Evolutionary conservation across 345 rosid species (phyloP), one percentile per base, ranked within the genome.

Genomic region (Reutealis trisperma): DNA sequence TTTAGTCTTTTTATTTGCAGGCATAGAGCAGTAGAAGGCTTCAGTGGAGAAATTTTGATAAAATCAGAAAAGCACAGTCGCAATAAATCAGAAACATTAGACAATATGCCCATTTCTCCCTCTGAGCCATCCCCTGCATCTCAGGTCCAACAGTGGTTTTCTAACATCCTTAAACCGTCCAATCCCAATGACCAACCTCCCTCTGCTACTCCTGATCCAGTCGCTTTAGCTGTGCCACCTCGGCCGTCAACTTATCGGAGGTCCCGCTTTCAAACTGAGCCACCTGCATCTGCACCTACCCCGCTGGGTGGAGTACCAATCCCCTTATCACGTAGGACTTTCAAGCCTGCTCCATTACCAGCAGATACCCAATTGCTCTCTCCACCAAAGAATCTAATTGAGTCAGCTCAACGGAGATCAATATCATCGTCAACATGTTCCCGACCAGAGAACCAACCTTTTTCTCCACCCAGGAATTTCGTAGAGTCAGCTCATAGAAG

Each of bases 391-490:
- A 80, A 72, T 68, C 71, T 82, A 41, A 19, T 71, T 9, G 86
- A 84, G 66, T 65, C 86, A 12, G 78, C 85, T 80, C 85, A 72
- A 7, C 76, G 88, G 79, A 84, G 82, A 74, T 85, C 89, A 10
- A 58, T 81, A 10, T 86, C 91, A 8, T 79, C 86, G 13, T 82
- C 87, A 25, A 81, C 85, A 1, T 80, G 81, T 63, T 79, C 83
- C 8, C 72, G 44, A 27, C 75, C 73, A 1, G 83, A 82, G 63
- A 58, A 75, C 67, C 66, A 49, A 52, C 82, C 77, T 8, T 82
- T 89, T 57, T 89, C 91, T 7, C 91, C 93, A 0, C 90, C 90
- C 0, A 90, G 82, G 84, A 87, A 75, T 61, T 79, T 90, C 5
- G 79, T 87, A 71, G 90, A 88, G 79, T 88, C 90, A 6, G 89